Evolutionary conservation across 371 early-diverging fungal species (phyloP).

Genomic region (Lichtheimia hyalospora): DNA sequence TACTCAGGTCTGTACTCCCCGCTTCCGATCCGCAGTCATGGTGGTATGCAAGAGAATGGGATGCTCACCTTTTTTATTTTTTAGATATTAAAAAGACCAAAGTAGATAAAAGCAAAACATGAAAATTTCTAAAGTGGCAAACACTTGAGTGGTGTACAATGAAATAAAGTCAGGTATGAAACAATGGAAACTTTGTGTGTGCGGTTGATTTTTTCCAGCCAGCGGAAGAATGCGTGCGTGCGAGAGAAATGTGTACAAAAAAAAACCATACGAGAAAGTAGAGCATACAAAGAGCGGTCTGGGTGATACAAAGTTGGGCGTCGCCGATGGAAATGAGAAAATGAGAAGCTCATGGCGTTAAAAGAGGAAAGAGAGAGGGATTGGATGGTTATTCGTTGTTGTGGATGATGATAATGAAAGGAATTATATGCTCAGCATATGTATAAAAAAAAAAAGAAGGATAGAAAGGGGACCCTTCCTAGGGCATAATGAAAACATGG

Average conservation of each 20-base stretch:
- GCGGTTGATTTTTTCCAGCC: conserved; percentile 4
- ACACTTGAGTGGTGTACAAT: not conserved
- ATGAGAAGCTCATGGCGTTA: too few species aligned
- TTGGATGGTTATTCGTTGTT: not conserved
- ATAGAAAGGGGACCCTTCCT: not conserved
- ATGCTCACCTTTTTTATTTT: too few species aligned
- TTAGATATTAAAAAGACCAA: not conserved
- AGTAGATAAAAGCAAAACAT: not conserved
- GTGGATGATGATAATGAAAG: not conserved
- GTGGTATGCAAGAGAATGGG: too few species aligned
- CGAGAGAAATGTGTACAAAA: not conserved
- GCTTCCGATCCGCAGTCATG: too few species aligned
- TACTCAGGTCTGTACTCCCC: too few species aligned
- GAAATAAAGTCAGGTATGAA: not conserved
- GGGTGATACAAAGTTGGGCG: not conserved
- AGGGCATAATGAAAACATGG: too few species aligned
- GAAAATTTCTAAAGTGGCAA: not conserved
- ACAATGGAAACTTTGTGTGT: not conserved
- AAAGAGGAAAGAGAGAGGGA: not conserved
- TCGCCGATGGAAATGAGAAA: too few species aligned
- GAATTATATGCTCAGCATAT: not conserved
- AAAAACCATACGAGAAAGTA: conserved; percentile 2
- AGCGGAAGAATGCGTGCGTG: conserved; percentile 6
- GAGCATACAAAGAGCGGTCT: conserved; percentile 10
- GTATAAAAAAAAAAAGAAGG: not conserved